A percentile compares a stretch with the other conserved stretches of the same genome.
Conservation (phyloP, 148 eudicot species). For the Cornus kousa region DNA sequence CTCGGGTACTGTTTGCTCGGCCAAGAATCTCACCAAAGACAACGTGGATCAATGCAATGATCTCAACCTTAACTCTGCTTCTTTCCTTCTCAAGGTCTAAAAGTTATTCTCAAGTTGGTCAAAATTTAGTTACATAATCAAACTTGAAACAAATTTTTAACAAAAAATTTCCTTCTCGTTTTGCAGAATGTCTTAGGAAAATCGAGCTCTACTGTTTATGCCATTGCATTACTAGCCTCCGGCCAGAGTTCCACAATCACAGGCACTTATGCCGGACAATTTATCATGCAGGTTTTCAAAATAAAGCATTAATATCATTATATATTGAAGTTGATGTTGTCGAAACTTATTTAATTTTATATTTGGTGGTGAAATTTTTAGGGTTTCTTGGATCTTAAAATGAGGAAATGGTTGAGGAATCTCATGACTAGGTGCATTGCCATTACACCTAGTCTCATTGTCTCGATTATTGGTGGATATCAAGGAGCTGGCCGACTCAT, state of each 20-base stretch:
- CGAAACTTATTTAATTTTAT: not conserved
- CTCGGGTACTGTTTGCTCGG: conserved; percentile 63
- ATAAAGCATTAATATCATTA: not conserved
- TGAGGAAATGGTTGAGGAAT: conserved; percentile 43
- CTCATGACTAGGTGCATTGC: conserved; percentile 42
- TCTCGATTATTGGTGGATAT: conserved; percentile 35
- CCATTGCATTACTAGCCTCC: conserved; percentile 80
- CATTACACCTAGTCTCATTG: conserved; percentile 43
- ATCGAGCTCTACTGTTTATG: conserved; percentile 66
- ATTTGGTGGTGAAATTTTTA: not conserved
- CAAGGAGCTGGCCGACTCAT: conserved; percentile 48
- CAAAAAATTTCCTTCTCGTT: not conserved
- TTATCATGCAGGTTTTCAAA: conserved; percentile 69
- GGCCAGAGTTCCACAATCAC: conserved; percentile 95
- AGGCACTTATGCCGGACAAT: conserved; percentile 98
- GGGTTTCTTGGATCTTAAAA: conserved; percentile 46
- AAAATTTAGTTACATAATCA: not conserved
- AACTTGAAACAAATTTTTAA: not conserved
- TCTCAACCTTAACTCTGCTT: conserved; percentile 70
- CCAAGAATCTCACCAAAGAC: conserved; percentile 28
- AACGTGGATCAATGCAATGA: conserved; percentile 44
- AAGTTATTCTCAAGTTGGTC: not conserved
- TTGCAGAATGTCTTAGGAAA: conserved; percentile 72
- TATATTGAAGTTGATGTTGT: not conserved
- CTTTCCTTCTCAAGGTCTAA: conserved; percentile 70